Percentiles rank a stretch among this genome's conserved stretches.
Conservation (phyloP, 2,329 filamentous ascomycete genomes). For the Penicillium sp. region DNA sequence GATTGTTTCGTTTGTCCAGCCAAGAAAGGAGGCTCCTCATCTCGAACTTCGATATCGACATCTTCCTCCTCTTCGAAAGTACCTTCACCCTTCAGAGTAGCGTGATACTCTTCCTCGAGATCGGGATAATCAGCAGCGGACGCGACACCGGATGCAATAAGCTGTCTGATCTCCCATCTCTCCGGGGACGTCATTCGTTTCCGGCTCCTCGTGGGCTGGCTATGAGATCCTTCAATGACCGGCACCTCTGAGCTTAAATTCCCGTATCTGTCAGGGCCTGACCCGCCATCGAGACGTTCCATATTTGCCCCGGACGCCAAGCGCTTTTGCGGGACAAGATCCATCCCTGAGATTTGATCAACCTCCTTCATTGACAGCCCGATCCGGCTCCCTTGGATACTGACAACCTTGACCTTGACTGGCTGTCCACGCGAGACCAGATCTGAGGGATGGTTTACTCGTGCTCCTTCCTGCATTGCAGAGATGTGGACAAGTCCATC, state of each 20-base stretch:
- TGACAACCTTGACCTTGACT: slow-evolving; percentile 89
- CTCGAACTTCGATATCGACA: slow-evolving; percentile 90
- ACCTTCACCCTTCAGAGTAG: slow-evolving; percentile 76
- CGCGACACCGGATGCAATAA: slow-evolving; percentile 90
- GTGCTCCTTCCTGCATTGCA: slow-evolving; percentile 72
- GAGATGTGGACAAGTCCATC: slow-evolving; percentile 94
- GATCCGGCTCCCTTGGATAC: slow-evolving; percentile 73
- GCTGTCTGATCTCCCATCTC: slow-evolving; percentile 92
- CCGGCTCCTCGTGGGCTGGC: slow-evolving; percentile 57
- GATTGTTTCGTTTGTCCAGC: slow-evolving; percentile 96
- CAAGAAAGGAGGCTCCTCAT: slow-evolving; percentile 94
- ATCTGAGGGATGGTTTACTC: slow-evolving; percentile 89
- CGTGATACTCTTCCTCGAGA: slow-evolving; percentile 87
- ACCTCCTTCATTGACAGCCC: slow-evolving; percentile 97
- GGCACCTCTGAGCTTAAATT: slow-evolving; percentile 51
- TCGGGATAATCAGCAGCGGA: slow-evolving; percentile 93
- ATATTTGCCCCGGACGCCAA: slow-evolving; percentile 88
- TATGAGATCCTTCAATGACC: slow-evolving; percentile 57
- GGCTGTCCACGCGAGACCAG: slow-evolving; percentile 71
- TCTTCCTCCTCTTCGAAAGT: slow-evolving; percentile 92
- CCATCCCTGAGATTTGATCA: slow-evolving; percentile 79
- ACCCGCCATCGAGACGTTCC: slow-evolving; percentile 63
- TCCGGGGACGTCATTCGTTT: slow-evolving; percentile 97
- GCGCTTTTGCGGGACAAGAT: slow-evolving; percentile 69
- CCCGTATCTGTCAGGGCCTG: slow-evolving; percentile 51